Base-by-base conservation (phyloP, 108 stramenopile genomes). In the Cylindrotheca closterium region DNA sequence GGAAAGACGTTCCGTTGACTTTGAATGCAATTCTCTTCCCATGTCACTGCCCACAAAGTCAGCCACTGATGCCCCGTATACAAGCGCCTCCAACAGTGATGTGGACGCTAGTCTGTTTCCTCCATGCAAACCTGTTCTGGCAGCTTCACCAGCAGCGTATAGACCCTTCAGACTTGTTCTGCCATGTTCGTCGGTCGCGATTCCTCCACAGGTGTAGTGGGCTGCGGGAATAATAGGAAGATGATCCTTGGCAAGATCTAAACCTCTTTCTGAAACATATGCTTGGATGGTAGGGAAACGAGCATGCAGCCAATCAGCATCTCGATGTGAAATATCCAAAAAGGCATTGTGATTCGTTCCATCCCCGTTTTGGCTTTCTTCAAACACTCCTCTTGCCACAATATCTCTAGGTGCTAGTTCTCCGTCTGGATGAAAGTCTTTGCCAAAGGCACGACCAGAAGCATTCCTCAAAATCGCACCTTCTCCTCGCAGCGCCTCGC, bases 321-420 rank as follows among this genome's bases (percentile, higher is more conserved):
- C 83, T 34, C 96, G 88, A 65, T 96, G 96, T 0, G 84, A 84
- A 52, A 95, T 93, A 65, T 97, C 96, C 52, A 96, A 70, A 63
- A 67, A 94, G 37, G 85, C 91, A 60, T 86, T 86, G 62, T 68
- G 70, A 52, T 79, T 73, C 4, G 17, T 26, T 26, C 28, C 22
- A 33, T 63, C 68, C 18, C 56, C 63, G 61, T 91, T 90, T 63
- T 86, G 80, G 29, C 60, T 63, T 71, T 87, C 86, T 24, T 67
- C 79, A 75, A 87, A 91, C 22, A 97, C 94, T 21, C 87, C 95
- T 1, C 96, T 78, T 4, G 94, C 92, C 7, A 97, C 95, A 60
- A 97, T 89, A 77, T 97, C 96, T 7, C 96, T 77, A 2, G 96
- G 95, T 15, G 96, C 95, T 50, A 97, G 76, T 65, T 97, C 96